These are phyloP conservation scores for Castanea crenata DNA, from an alignment of 306 rosid species.

Conservation along the genomic window DNA sequence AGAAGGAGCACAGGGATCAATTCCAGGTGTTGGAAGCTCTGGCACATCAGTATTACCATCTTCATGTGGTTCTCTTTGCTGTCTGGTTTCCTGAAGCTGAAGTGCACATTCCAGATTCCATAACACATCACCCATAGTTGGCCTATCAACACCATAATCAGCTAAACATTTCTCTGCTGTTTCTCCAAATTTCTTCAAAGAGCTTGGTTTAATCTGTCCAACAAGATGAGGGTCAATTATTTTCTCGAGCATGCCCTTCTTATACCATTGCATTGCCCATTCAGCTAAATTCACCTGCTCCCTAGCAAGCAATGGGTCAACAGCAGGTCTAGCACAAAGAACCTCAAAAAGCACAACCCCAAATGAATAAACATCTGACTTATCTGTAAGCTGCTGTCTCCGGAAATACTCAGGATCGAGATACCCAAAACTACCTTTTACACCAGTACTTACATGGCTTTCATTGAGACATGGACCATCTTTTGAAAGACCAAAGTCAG, in stretches of 20 bases:
- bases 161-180: slow-evolving; percentile 97
- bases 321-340: slow-evolving; percentile 93
- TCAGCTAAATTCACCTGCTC: slow-evolving; percentile 92
- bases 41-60: slow-evolving; percentile 8
- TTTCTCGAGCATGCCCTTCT: slow-evolving; percentile 72
- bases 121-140: slow-evolving; percentile 94
- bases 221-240: slow-evolving; percentile 66
- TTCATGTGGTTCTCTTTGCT: slow-evolving; percentile 29
- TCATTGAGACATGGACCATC: slow-evolving; percentile 87
- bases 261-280: slow-evolving; percentile 91
- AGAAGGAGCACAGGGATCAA: slow-evolving; percentile 29
- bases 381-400: slow-evolving; percentile 96
- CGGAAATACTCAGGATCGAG: slow-evolving; percentile 95
- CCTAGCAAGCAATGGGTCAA: slow-evolving; percentile 76
- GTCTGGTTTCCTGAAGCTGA: slow-evolving; percentile 79
- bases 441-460: slow-evolving; percentile 95
- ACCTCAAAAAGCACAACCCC: slow-evolving; percentile 96
- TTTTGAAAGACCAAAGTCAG: slow-evolving; percentile 98
- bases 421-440: slow-evolving; percentile 95
- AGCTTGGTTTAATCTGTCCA: slow-evolving; percentile 61
- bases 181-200: slow-evolving; percentile 83
- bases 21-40: slow-evolving; percentile 21
- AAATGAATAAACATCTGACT: slow-evolving; percentile 92
- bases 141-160: slow-evolving; percentile 91
- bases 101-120: slow-evolving; percentile 95